Evolutionary conservation across 768 basidiomycete species (phyloP).

Genomic region (Steccherinum ochraceum): DNA sequence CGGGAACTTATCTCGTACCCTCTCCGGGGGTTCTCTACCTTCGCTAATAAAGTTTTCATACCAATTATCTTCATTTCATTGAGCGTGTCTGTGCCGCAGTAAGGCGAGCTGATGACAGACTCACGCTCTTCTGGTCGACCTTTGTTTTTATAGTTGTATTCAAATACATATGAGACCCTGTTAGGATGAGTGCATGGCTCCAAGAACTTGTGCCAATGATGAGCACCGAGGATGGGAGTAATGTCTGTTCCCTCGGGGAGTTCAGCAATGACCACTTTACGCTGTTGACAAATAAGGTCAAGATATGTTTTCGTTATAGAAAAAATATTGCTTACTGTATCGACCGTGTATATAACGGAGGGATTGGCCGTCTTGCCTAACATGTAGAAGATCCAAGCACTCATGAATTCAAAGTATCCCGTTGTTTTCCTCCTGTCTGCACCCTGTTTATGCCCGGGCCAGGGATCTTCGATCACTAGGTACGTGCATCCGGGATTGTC

Average conservation of each 20-base stretch:
- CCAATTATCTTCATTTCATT: too few species aligned
- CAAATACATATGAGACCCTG: constrained; percentile 20
- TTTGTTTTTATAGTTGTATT: constrained; percentile 19
- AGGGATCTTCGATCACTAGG: constrained; percentile 22
- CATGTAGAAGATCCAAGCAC: constrained; percentile 20
- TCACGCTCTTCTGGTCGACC: constrained; percentile 20
- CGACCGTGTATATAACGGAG: constrained; percentile 14
- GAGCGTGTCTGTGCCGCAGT: too few species aligned
- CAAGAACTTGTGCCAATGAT: constrained; percentile 17
- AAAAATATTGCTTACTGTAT: constrained; percentile 16
- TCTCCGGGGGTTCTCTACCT: too few species aligned
- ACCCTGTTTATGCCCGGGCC: constrained; percentile 14
- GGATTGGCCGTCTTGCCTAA: constrained; percentile 8
- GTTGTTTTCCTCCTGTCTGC: constrained; percentile 8
- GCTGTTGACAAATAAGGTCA: constrained; percentile 6
- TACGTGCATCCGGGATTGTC: constrained; percentile 21
- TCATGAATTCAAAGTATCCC: constrained; percentile 14
- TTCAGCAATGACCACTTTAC: constrained; percentile 18
- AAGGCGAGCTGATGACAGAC: constrained; percentile 19
- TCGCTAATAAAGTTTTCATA: too few species aligned
- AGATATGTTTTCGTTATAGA: neutral
- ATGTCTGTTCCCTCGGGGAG: constrained; percentile 15
- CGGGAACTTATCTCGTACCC: too few species aligned
- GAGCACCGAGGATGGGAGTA: constrained; percentile 17
- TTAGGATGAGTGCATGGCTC: neutral